These are phyloP conservation scores for Hordeum marinum DNA, from an alignment of 176 grass and related monocot genomes.

Conservation along the genomic window DNA sequence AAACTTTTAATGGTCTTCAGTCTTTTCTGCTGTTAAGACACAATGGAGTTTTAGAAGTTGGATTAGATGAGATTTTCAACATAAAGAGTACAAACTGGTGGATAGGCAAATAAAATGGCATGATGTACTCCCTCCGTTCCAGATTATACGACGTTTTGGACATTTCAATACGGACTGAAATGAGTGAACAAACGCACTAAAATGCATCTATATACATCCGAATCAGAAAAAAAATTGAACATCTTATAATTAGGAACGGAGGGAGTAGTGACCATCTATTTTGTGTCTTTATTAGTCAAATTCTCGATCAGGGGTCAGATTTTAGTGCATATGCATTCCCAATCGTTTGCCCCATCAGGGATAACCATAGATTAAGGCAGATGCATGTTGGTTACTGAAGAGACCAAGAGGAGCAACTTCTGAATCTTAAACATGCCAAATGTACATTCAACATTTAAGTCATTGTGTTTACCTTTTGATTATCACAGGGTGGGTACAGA, in stretches of 20 bases:
- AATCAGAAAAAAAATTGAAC: no score
- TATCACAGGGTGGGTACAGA: neutral
- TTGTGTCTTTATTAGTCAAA: neutral
- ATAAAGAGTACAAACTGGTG: neutral
- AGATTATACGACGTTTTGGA: no score
- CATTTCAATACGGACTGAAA: no score
- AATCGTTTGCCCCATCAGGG: neutral
- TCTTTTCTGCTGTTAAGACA: neutral
- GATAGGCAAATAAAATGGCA: neutral
- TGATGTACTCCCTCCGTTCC: neutral
- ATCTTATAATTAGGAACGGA: no score
- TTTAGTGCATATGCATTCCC: neutral
- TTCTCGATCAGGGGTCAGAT: neutral
- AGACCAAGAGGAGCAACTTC: neutral
- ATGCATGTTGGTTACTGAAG: neutral
- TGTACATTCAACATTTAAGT: neutral
- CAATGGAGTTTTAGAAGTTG: neutral
- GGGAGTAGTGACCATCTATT: neutral
- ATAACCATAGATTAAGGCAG: neutral
- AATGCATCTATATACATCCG: no score
- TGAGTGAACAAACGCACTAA: no score
- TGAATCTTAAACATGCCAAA: conserved; percentile 16
- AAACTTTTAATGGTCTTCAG: neutral
- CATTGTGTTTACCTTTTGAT: conserved; percentile 20
- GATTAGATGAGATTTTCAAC: neutral